These are phyloP conservation scores for Neurospora sp. DNA, from an alignment of 495 filamentous ascomycete genomes.

Conservation along the genomic window DNA sequence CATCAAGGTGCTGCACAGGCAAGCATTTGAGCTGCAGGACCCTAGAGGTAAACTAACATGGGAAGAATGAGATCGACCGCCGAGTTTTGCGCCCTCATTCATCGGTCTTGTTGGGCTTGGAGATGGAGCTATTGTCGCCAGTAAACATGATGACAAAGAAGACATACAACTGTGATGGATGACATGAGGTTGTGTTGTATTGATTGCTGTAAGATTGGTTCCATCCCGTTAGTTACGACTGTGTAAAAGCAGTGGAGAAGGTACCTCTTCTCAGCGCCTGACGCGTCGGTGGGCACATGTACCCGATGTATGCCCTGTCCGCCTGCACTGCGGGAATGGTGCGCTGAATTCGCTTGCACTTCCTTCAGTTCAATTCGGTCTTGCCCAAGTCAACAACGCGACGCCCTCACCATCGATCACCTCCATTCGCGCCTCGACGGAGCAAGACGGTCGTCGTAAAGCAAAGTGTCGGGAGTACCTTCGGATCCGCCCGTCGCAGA, in stretches of 20 bases:
- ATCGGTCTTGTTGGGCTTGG: background rate
- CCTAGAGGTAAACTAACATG: background rate
- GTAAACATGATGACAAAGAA: background rate
- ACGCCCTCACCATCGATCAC: background rate
- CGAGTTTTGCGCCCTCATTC: background rate
- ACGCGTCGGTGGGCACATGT: background rate
- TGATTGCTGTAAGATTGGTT: background rate
- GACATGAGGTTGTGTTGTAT: background rate
- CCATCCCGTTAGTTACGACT: background rate
- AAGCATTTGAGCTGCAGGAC: background rate
- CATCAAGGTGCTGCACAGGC: background rate
- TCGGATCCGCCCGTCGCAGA: background rate
- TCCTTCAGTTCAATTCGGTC: background rate
- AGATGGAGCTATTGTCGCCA: background rate
- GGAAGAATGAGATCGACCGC: background rate
- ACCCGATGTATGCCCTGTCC: background rate
- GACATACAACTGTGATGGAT: background rate
- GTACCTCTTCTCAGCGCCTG: background rate
- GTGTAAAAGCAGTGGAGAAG: background rate
- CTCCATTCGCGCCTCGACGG: background rate
- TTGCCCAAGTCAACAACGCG: background rate
- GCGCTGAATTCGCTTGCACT: background rate
- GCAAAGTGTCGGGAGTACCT: background rate
- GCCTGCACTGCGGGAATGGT: background rate
- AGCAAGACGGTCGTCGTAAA: background rate